phyloP scores from a whole-genome alignment of 2,329 filamentous ascomycete species.

The Cercospora sojina region DNA sequence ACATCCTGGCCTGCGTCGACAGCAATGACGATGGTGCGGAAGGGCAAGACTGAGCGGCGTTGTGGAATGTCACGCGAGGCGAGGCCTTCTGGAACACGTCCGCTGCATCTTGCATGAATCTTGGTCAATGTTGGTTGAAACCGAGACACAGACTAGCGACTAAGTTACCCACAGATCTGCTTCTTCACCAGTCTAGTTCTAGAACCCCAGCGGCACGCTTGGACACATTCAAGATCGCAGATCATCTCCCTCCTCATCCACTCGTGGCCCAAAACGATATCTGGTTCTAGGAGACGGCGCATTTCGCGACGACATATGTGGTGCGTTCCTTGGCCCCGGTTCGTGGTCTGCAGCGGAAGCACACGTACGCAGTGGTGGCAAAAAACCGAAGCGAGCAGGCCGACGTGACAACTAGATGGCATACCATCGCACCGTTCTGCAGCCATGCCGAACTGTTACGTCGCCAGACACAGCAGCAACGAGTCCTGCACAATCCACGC shows the following conservation, averaged over 20 bases:
- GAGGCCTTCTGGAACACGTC: constrained; percentile 1
- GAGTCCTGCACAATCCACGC: neutral
- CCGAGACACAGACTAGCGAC: neutral
- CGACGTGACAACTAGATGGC: neutral
- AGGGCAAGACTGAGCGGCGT: neutral
- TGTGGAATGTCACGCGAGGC: neutral
- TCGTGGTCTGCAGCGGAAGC: neutral
- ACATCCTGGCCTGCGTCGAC: constrained; percentile 3
- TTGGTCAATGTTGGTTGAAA: neutral
- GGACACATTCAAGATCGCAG: neutral
- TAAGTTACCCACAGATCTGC: neutral
- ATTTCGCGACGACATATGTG: neutral
- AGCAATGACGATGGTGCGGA: neutral
- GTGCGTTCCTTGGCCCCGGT: neutral
- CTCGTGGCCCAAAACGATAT: neutral
- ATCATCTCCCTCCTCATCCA: neutral
- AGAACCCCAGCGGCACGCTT: neutral
- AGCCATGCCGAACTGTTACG: neutral
- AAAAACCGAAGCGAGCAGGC: neutral
- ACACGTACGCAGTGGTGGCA: neutral
- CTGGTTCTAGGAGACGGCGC: neutral
- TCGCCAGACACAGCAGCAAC: neutral
- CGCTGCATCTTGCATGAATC: neutral
- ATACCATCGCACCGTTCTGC: neutral
- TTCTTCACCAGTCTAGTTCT: neutral